Evolutionary conservation across 331 rosid genomes (phyloP).

Genomic region (Malus hybrid): DNA sequence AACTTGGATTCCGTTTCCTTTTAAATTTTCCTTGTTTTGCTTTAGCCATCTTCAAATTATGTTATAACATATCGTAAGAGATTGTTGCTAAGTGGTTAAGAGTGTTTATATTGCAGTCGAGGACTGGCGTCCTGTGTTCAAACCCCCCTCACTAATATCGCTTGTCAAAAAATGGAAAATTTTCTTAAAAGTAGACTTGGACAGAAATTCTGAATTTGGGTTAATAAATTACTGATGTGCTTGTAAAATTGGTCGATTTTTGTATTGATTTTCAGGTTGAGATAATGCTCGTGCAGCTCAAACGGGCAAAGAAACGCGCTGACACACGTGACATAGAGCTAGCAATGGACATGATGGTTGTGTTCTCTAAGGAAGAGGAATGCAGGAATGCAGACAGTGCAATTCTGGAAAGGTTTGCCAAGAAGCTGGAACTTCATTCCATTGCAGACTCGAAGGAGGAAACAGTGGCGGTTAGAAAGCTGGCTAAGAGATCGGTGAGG

Average conservation of each 20-base stretch:
- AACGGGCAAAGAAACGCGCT: slow-evolving; percentile 27
- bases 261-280: slow-evolving; percentile 25
- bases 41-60: not conserved
- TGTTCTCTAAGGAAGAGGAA: slow-evolving; percentile 27
- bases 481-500: slow-evolving; percentile 16
- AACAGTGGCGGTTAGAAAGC: slow-evolving; percentile 24
- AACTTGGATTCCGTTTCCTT: not conserved
- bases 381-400: slow-evolving; percentile 35
- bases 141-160: no score
- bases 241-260: not conserved
- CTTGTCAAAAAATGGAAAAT: no score
- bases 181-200: no score
- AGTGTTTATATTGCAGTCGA: no score
- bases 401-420: slow-evolving; percentile 36
- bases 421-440: slow-evolving; percentile 33
- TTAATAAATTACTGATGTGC: not conserved
- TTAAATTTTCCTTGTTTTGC: not conserved
- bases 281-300: slow-evolving; percentile 36
- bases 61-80: no score
- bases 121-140: no score
- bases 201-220: not conserved
- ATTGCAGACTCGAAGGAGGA: slow-evolving; percentile 36
- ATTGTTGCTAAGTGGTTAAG: no score
- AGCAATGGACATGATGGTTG: slow-evolving; percentile 50
- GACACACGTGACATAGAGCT: slow-evolving; percentile 47